Percentiles rank a stretch among this genome's conserved stretches.
phyloP scores from a whole-genome alignment of 1,284 basidiomycete genomes.

The Vanrija sp. region DNA sequence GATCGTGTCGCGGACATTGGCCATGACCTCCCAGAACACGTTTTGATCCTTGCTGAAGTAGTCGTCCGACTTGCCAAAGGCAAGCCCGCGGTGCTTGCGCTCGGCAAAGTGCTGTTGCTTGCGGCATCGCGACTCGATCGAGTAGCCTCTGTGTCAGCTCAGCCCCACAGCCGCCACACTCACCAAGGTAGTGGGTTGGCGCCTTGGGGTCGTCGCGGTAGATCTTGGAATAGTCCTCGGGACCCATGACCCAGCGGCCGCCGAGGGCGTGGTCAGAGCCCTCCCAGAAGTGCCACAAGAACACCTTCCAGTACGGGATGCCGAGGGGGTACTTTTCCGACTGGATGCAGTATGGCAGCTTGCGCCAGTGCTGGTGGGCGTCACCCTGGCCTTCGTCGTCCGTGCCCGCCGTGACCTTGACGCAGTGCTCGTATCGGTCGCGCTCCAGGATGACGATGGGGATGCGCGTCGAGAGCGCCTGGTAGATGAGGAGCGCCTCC shows the following conservation, averaged over 20 bases:
- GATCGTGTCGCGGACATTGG: slow-evolving; percentile 4
- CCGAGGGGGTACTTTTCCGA: slow-evolving; percentile 22
- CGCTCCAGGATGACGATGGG: slow-evolving; percentile 29
- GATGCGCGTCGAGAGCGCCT: slow-evolving; percentile 31
- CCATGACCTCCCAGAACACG: slow-evolving; percentile 1
- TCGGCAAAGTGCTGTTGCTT: slow-evolving; percentile 3
- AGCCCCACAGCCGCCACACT: slow-evolving; percentile 1
- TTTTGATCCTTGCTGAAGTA: slow-evolving; percentile 32
- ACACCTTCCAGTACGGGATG: slow-evolving; percentile 45
- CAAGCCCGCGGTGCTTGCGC: slow-evolving; percentile 40
- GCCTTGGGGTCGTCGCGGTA: slow-evolving; percentile 4
- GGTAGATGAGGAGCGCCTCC: slow-evolving; percentile 37
- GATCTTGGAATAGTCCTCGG: slow-evolving; percentile 36
- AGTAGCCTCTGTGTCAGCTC: slow-evolving; percentile 35
- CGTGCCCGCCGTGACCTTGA: slow-evolving; percentile 9
- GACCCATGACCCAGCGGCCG: slow-evolving; percentile 39
- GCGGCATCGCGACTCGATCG: slow-evolving; percentile 42
- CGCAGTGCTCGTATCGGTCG: slow-evolving; percentile 15
- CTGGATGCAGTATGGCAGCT: slow-evolving; percentile 21
- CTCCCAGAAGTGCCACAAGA: slow-evolving; percentile 42
- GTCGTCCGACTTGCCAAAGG: slow-evolving; percentile 41
- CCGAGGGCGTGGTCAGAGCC: slow-evolving; percentile 31
- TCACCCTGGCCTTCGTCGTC: slow-evolving; percentile 6
- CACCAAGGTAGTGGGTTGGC: slow-evolving; percentile 41
- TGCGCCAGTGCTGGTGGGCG: slow-evolving; percentile 4